A percentile compares a stretch with the other conserved stretches of the same genome.
Evolutionary conservation across 2,329 filamentous ascomycete species (phyloP).

Genomic region (Colletotrichum tropicale): DNA sequence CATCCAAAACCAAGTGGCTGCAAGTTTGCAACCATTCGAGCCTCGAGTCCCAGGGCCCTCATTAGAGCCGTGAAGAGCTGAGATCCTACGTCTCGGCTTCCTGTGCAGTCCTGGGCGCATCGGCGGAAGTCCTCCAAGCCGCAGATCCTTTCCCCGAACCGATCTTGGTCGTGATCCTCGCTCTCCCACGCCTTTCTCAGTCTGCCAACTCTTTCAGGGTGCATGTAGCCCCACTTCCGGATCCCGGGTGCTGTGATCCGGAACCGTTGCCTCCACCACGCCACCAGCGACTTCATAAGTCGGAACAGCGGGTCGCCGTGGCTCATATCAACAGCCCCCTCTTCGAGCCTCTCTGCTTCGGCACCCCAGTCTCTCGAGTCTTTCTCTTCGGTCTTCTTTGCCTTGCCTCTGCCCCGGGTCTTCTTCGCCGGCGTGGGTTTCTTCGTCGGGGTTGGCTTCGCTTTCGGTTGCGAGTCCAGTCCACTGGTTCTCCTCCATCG

Average conservation of each 20-base stretch:
- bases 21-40: conserved; percentile 81
- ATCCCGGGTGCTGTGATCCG: conserved; percentile 77
- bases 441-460: conserved; percentile 30
- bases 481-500: conserved; percentile 75
- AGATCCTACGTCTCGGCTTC: conserved; percentile 85
- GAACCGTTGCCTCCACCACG: conserved; percentile 90
- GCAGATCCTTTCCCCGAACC: conserved; percentile 79
- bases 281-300: conserved; percentile 75
- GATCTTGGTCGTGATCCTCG: conserved; percentile 62
- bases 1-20: conserved; percentile 91
- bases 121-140: conserved; percentile 70
- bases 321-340: conserved; percentile 76
- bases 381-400: conserved; percentile 32
- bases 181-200: conserved; percentile 73
- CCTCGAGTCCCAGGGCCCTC: conserved; percentile 80
- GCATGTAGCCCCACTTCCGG: conserved; percentile 89
- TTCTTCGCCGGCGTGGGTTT: conserved; percentile 30
- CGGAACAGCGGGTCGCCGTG: conserved; percentile 81
- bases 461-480: conserved; percentile 46
- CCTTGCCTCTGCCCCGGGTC: conserved; percentile 41
- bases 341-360: conserved; percentile 71
- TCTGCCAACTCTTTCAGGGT: conserved; percentile 75
- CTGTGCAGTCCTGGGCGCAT: conserved; percentile 71
- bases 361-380: conserved; percentile 71
- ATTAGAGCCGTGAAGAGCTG: conserved; percentile 90